Conservation (phyloP, 2,329 filamentous ascomycete species). For the Leptographium wingfieldii region DNA sequence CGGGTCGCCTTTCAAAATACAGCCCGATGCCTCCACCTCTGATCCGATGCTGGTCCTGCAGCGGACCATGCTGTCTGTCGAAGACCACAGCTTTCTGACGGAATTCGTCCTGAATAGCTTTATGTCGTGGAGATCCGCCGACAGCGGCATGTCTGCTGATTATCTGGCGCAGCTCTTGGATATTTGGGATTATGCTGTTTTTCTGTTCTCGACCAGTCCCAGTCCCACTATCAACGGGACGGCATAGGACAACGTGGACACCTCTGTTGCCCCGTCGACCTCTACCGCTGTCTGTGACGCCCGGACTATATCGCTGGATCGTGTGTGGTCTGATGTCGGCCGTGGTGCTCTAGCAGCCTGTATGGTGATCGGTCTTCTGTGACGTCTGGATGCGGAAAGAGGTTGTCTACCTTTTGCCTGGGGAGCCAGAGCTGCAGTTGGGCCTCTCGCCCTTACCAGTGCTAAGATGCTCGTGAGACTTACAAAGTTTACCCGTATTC, state of each 20-base stretch:
- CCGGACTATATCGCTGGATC: neutral
- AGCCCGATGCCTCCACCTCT: neutral
- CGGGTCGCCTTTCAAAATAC: neutral
- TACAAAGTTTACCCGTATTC: too few relatives aligned
- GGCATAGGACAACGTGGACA: neutral
- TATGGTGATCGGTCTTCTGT: neutral
- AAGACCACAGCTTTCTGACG: constrained; percentile 6
- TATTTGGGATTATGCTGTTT: constrained; percentile 6
- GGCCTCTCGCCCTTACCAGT: too few relatives aligned
- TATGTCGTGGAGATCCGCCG: neutral
- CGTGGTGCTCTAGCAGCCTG: constrained; percentile 5
- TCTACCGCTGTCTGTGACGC: neutral
- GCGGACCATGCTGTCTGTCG: constrained; percentile 1
- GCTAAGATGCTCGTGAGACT: too few relatives aligned
- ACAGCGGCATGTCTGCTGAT: neutral
- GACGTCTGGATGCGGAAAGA: constrained; percentile 3
- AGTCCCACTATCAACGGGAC: neutral
- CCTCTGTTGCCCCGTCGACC: neutral
- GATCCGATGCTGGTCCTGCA: constrained; percentile 4
- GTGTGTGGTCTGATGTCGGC: constrained; percentile 5
- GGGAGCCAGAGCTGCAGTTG: too few relatives aligned
- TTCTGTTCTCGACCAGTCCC: constrained; percentile 2
- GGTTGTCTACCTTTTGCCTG: neutral
- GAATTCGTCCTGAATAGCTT: neutral
- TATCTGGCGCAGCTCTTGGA: neutral